Evolutionary conservation across 2,329 filamentous ascomycete species (phyloP).

Genomic region (Podosphaera aphanis): DNA sequence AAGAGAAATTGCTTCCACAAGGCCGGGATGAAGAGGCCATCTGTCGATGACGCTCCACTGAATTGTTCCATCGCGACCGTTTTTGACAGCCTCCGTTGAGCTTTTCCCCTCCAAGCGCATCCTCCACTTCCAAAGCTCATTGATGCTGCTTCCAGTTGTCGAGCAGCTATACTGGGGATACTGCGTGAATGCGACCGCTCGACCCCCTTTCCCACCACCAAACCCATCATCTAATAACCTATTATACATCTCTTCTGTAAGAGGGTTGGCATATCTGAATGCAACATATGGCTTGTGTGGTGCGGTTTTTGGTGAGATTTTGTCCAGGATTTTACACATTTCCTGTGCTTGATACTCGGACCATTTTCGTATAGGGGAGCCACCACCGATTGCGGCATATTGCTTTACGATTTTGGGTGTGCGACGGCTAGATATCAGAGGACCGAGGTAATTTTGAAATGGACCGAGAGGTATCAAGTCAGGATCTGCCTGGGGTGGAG

Average conservation of each 20-base stretch:
- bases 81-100: conserved; percentile 14
- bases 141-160: conserved; percentile 84
- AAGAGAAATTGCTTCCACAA: conserved; percentile 76
- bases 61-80: conserved; percentile 42
- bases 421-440: conserved; percentile 60
- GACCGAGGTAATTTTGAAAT: conserved; percentile 74
- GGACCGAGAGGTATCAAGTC: conserved; percentile 91
- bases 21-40: conserved; percentile 77
- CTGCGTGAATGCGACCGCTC: conserved; percentile 91
- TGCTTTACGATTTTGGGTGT: conserved; percentile 95
- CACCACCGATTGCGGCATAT: conserved; percentile 83
- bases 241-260: conserved; percentile 86
- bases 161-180: conserved; percentile 98
- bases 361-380: conserved; percentile 97
- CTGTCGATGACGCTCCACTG: conserved; percentile 95
- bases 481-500: conserved; percentile 44
- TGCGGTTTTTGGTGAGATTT: conserved; percentile 73
- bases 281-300: conserved; percentile 95
- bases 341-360: conserved; percentile 80
- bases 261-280: conserved; percentile 78
- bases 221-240: conserved; percentile 71
- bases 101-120: conserved; percentile 65
- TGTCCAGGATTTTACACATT: conserved; percentile 94
- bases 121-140: conserved; percentile 95
- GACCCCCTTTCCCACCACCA: conserved; percentile 66